Evolutionary conservation across 2,329 filamentous ascomycete species (phyloP), one percentile per base, ranked within the genome.

Genomic region (Aspergillus quadricinctus): DNA sequence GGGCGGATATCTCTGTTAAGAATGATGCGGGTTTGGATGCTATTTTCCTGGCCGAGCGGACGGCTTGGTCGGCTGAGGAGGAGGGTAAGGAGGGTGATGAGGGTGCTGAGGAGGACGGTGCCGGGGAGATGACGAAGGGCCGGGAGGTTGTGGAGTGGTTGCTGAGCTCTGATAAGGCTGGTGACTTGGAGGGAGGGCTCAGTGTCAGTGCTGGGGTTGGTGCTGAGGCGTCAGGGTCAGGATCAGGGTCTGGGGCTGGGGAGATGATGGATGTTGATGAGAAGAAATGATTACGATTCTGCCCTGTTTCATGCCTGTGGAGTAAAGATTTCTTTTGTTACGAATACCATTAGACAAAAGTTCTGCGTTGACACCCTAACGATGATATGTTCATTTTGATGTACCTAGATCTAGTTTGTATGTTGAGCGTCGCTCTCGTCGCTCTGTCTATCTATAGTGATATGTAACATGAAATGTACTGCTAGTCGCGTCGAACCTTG

Each of bases 21-120:
- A 97, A 97, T 70, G 84, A 87, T 69, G 89, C 89, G 49, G 92
- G 95, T 28, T 90, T 96, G 66, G 88, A 92, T 64, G 85, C 88
- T 2, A 78, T 92, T 2, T 90, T 91, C 65, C 78, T 91, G 63
- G 88, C 89, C 17, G 84, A 89, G 70, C 81, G 88, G 63, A 84
- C 86, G 61, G 84, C 87, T 64, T 86, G 89, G 78, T 78, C 79
- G 52, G 80, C 85, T 6, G 84, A 88, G 3, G 68, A 67, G 27
- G 64, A 64, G 4, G 62, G 61, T 5, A 58, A 64, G 45, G 57
- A 48, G 5, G 56, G 8, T 45, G 57, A 49, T 14, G 41, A 61
- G 19, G 61, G 37, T 9, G 59, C 60, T 2, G 50, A 56, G 29
- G 59, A 57, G 3, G 62, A 52, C 45, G 49, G 57, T 25, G 53